Conservation (phyloP, 2,329 filamentous ascomycete genomes). For the Pseudocercospora ulei region DNA sequence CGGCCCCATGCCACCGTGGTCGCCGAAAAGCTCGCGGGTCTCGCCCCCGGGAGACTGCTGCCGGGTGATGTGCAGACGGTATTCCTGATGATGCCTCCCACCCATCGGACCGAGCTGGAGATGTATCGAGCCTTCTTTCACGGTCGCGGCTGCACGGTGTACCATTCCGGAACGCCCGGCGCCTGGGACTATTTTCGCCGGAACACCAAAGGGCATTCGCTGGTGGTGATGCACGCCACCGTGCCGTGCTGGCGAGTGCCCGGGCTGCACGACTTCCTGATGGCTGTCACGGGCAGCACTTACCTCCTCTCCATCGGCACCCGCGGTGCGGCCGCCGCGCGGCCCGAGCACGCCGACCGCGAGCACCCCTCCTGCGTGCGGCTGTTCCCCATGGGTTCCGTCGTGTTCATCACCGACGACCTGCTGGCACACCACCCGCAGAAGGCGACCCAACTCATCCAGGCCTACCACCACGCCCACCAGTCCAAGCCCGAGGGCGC, state of each 20-base stretch:
- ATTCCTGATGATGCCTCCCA: slow-evolving; percentile 28
- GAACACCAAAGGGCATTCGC: slow-evolving; percentile 5
- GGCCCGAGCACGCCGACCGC: no score
- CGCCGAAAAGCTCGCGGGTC: slow-evolving; percentile 8
- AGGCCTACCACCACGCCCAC: slow-evolving; percentile 32
- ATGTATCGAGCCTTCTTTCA: slow-evolving; percentile 22
- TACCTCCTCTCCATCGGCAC: slow-evolving; percentile 33
- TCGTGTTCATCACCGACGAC: slow-evolving; percentile 40
- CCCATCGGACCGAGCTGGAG: slow-evolving; percentile 20
- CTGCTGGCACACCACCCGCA: slow-evolving; percentile 36
- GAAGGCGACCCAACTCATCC: slow-evolving; percentile 34
- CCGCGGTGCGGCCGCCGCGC: slow-evolving; percentile 20
- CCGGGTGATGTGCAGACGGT: slow-evolving; percentile 13
- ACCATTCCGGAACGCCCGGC: slow-evolving; percentile 21
- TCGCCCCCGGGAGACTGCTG: slow-evolving; percentile 13
- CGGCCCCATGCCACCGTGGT: background rate
- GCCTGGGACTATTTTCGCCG: slow-evolving; percentile 28
- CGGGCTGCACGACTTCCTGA: slow-evolving; percentile 31
- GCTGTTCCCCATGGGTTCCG: slow-evolving; percentile 35
- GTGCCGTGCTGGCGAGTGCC: slow-evolving; percentile 33
- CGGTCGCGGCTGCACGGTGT: slow-evolving; percentile 21
- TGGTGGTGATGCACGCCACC: slow-evolving; percentile 31
- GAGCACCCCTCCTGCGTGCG: no score
- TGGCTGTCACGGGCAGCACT: slow-evolving; percentile 20
- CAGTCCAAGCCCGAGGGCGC: slow-evolving; percentile 25